Conservation (phyloP, 2,329 filamentous ascomycete species). For the Talaromyces funiculosus region DNA sequence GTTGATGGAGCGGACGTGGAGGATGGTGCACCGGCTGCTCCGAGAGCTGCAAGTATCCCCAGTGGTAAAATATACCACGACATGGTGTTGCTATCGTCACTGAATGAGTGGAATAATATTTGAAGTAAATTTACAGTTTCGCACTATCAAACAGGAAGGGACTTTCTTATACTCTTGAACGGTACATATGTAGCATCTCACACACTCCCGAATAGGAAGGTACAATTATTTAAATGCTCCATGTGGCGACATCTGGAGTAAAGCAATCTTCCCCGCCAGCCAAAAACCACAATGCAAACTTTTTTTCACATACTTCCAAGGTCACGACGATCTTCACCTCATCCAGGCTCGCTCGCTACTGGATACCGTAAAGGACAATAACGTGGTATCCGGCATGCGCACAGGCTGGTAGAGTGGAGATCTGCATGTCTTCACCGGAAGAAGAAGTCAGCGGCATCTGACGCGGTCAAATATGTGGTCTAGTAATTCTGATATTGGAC, state of each 20-base stretch:
- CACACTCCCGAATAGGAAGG: neutral
- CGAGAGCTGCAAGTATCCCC: neutral
- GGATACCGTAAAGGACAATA: neutral
- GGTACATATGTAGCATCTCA: neutral
- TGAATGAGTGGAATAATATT: neutral
- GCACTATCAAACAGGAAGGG: neutral
- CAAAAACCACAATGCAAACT: neutral
- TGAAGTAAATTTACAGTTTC: too few species aligned
- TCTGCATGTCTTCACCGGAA: neutral
- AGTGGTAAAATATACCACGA: neutral
- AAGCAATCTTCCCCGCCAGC: neutral
- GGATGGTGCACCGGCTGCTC: conserved; percentile 15
- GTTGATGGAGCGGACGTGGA: conserved; percentile 30
- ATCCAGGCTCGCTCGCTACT: conserved; percentile 1
- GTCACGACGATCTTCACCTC: neutral
- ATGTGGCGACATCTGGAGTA: neutral
- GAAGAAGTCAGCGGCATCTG: neutral
- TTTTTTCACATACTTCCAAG: neutral
- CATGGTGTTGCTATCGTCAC: neutral
- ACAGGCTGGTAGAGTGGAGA: neutral
- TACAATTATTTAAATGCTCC: neutral
- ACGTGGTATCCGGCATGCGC: neutral
- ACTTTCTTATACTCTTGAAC: neutral
- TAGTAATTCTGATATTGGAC: neutral
- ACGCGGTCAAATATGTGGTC: neutral